Evolutionary conservation across 2,329 filamentous ascomycete genomes (phyloP).

Genomic region (Scedosporium minutisporum): DNA sequence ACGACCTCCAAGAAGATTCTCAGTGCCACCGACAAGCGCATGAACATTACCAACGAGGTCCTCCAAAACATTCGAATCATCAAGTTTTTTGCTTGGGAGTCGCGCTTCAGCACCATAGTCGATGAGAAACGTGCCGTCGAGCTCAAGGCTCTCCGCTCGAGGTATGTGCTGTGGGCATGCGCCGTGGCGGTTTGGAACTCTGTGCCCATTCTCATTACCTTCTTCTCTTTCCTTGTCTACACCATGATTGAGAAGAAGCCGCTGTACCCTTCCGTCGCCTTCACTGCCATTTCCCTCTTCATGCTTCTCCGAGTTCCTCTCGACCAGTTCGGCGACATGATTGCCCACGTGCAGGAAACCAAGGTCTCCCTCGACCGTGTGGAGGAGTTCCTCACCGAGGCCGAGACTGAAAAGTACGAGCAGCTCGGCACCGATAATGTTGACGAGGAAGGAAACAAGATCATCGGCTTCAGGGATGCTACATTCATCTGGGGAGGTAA

Average conservation of each 20-base stretch:
- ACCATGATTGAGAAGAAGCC: constrained; percentile 83
- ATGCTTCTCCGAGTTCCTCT: constrained; percentile 85
- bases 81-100: constrained; percentile 98
- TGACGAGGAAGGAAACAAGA: constrained; percentile 57
- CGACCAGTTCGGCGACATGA: constrained; percentile 96
- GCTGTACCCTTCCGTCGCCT: constrained; percentile 83
- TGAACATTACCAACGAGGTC: constrained; percentile 93
- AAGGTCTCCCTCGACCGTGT: constrained; percentile 96
- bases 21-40: constrained; percentile 86
- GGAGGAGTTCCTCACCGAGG: constrained; percentile 84
- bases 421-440: constrained; percentile 66
- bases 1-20: constrained; percentile 84
- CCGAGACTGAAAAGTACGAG: constrained; percentile 90
- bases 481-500: constrained; percentile 83
- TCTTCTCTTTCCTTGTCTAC: constrained; percentile 91
- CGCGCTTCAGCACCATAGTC: constrained; percentile 76
- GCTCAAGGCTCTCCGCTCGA: constrained; percentile 64
- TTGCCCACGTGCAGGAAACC: constrained; percentile 93
- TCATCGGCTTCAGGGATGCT: constrained; percentile 76
- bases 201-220: constrained; percentile 88
- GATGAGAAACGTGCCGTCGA: constrained; percentile 80
- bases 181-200: constrained; percentile 96
- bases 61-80: constrained; percentile 97
- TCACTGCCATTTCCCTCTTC: constrained; percentile 93
- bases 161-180: constrained; percentile 84